Evolutionary conservation across 495 filamentous ascomycete species (phyloP).

Genomic region (Daldinia concentrica): DNA sequence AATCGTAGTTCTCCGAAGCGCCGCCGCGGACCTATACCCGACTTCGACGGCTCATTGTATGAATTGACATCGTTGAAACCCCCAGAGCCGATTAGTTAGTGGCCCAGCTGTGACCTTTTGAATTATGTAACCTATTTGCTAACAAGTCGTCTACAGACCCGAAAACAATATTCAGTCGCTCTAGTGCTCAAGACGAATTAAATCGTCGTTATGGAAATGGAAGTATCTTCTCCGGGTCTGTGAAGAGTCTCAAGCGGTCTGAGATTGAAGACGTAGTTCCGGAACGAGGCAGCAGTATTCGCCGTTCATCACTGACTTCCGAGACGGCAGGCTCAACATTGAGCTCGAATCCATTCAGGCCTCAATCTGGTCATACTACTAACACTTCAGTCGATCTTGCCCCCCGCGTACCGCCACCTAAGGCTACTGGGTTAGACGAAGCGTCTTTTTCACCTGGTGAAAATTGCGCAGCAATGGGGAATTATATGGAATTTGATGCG

Average conservation of each 20-base stretch:
- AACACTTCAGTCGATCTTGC: slow-evolving; percentile 55
- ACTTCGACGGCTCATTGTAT: slow-evolving; percentile 27
- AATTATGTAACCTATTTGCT: slow-evolving; percentile 2
- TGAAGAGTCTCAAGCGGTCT: slow-evolving; percentile 24
- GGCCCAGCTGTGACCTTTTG: neutral
- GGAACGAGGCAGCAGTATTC: slow-evolving; percentile 47
- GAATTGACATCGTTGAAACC: slow-evolving; percentile 28
- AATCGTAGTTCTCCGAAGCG: slow-evolving; percentile 18
- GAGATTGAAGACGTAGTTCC: slow-evolving; percentile 41
- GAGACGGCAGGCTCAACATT: slow-evolving; percentile 50
- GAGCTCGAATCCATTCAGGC: slow-evolving; percentile 53
- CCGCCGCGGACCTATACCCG: slow-evolving; percentile 25
- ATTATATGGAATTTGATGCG: neutral
- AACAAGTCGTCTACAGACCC: slow-evolving; percentile 22
- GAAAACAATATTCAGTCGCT: slow-evolving; percentile 13
- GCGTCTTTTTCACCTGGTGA: neutral
- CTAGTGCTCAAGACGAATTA: slow-evolving; percentile 29
- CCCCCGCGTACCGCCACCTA: slow-evolving; percentile 15
- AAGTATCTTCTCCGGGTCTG: slow-evolving; percentile 37
- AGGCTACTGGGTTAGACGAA: slow-evolving; percentile 2
- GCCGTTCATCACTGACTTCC: slow-evolving; percentile 54
- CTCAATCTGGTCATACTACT: slow-evolving; percentile 53
- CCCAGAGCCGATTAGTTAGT: slow-evolving; percentile 34
- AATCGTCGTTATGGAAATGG: slow-evolving; percentile 28
- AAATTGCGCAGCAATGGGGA: neutral